Evolutionary conservation across 2,329 filamentous ascomycete species (phyloP).

Genomic region (Pyrenochaeta sp.): DNA sequence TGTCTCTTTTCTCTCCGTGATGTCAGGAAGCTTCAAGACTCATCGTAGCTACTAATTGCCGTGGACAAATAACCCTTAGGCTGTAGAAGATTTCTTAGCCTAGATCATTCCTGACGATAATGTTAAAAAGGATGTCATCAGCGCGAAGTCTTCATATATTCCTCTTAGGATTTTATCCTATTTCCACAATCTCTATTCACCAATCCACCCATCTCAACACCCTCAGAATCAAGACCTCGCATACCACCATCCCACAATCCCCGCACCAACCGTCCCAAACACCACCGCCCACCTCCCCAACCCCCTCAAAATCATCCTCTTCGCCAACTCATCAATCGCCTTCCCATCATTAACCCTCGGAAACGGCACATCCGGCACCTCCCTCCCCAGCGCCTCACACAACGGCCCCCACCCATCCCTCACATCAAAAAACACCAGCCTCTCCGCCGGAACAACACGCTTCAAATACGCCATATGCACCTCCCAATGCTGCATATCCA

Average conservation of each 20-base stretch:
- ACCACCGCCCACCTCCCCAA: constrained; percentile 45
- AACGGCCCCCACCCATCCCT: constrained; percentile 33
- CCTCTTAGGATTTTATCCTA: too few species aligned
- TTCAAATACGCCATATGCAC: constrained; percentile 25
- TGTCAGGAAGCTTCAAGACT: neutral
- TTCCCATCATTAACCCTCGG: constrained; percentile 33
- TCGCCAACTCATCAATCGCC: constrained; percentile 29
- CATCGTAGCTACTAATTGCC: too few species aligned
- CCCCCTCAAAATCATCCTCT: constrained; percentile 20
- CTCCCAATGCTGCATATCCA: constrained; percentile 10
- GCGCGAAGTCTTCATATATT: too few species aligned
- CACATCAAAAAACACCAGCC: constrained; percentile 27
- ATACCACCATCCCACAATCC: neutral
- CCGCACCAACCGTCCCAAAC: constrained; percentile 12
- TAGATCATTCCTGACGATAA: too few species aligned
- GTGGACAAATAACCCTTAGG: too few species aligned
- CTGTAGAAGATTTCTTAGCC: too few species aligned
- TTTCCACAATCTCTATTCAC: too few species aligned
- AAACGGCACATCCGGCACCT: constrained; percentile 26
- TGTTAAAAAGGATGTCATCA: too few species aligned
- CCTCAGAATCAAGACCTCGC: neutral
- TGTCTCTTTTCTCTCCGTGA: neutral
- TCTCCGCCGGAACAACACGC: constrained; percentile 22
- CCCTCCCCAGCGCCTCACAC: constrained; percentile 27
- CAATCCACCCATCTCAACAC: too few species aligned